phyloP scores from a whole-genome alignment of 805 yeast genomes.

The Ogataea parapolymorpha region DNA sequence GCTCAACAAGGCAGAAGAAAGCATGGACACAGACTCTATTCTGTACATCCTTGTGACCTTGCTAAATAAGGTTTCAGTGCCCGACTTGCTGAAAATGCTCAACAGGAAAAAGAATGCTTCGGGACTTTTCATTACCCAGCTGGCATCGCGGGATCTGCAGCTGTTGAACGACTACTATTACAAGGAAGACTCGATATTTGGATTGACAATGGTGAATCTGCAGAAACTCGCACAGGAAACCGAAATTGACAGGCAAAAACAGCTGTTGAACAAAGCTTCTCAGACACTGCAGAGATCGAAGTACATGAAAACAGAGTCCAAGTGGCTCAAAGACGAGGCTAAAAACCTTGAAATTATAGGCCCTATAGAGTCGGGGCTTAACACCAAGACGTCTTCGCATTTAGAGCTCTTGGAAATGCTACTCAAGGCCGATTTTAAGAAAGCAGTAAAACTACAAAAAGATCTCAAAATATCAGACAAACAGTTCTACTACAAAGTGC shows the following conservation, averaged over 20 bases:
- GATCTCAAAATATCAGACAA: slow-evolving; percentile 56
- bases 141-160: slow-evolving; percentile 34
- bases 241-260: slow-evolving; percentile 20
- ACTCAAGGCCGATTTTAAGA: slow-evolving; percentile 44
- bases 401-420: slow-evolving; percentile 47
- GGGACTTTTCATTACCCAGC: slow-evolving; percentile 35
- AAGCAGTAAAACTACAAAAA: slow-evolving; percentile 46
- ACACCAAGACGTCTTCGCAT: slow-evolving; percentile 28
- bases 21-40: slow-evolving; percentile 59
- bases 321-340: slow-evolving; percentile 42
- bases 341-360: slow-evolving; percentile 44
- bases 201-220: slow-evolving; percentile 42
- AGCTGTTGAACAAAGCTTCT: slow-evolving; percentile 29
- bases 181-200: slow-evolving; percentile 58
- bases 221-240: slow-evolving; percentile 21
- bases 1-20: slow-evolving; percentile 58
- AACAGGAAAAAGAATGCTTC: slow-evolving; percentile 44
- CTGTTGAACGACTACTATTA: slow-evolving; percentile 53
- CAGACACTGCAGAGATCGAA: slow-evolving; percentile 33
- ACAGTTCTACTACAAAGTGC: slow-evolving; percentile 51
- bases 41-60: slow-evolving; percentile 54
- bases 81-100: slow-evolving; percentile 68
- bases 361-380: slow-evolving; percentile 24
- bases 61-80: slow-evolving; percentile 49
- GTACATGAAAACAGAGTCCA: slow-evolving; percentile 34